A percentile compares a stretch with the other conserved stretches of the same genome.
These are phyloP conservation scores for Neonothopanus nambi DNA, from an alignment of 1,284 basidiomycete species.

Conservation along the genomic window DNA sequence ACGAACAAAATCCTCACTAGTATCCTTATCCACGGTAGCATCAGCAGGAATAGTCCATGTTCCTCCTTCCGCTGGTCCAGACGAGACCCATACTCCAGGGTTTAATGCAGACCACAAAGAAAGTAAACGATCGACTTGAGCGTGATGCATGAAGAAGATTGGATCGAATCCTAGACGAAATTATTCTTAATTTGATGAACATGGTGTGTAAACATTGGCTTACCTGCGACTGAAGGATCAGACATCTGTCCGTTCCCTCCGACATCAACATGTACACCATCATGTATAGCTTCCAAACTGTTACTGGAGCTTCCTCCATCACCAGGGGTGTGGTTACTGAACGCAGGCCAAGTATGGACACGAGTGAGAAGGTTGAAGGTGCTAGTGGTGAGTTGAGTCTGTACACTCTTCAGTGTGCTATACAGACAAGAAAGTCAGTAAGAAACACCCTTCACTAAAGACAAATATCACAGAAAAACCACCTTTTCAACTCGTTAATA, in stretches of 20 bases:
- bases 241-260: constrained; percentile 48
- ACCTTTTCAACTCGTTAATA: constrained; percentile 32
- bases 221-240: constrained; percentile 38
- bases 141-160: constrained; percentile 50
- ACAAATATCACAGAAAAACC: not conserved
- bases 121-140: constrained; percentile 47
- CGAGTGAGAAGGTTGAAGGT: constrained; percentile 42
- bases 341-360: constrained; percentile 40
- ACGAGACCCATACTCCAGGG: constrained; percentile 36
- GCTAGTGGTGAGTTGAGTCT: constrained; percentile 29
- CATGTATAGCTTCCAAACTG: constrained; percentile 52
- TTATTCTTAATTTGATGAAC: too few species aligned
- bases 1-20: constrained; percentile 28
- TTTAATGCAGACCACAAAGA: constrained; percentile 45
- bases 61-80: constrained; percentile 32
- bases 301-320: constrained; percentile 39
- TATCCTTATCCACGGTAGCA: constrained; percentile 31
- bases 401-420: constrained; percentile 20
- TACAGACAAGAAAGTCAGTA: constrained; percentile 15
- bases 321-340: constrained; percentile 44
- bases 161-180: constrained; percentile 42
- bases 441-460: not conserved
- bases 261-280: constrained; percentile 42
- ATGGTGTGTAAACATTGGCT: constrained; percentile 14
- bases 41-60: constrained; percentile 35